Evolutionary conservation across 306 rosid genomes (phyloP).

Genomic region (Fragaria ananassa): DNA sequence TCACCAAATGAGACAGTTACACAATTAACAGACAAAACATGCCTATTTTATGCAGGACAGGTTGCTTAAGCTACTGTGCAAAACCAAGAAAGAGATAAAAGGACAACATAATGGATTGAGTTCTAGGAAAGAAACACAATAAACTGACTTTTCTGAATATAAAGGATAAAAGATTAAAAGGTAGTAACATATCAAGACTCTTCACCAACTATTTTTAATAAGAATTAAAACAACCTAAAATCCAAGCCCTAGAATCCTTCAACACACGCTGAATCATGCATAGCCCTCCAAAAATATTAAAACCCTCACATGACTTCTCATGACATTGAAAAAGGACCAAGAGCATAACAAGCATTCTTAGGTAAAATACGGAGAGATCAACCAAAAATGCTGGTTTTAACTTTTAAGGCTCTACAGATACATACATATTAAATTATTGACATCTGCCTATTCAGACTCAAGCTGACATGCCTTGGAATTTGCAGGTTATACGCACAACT

Average conservation of each 20-base stretch:
- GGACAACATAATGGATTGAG: background rate
- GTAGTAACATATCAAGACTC: background rate
- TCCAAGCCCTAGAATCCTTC: background rate
- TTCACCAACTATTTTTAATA: background rate
- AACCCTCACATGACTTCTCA: background rate
- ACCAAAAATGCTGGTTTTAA: background rate
- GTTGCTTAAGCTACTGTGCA: background rate
- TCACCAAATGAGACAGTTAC: background rate
- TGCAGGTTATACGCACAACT: background rate
- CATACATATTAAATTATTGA: conserved; percentile 7
- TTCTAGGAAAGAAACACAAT: background rate
- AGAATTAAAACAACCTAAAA: background rate
- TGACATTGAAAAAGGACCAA: background rate
- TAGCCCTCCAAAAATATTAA: background rate
- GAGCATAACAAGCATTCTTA: background rate
- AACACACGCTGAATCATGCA: background rate
- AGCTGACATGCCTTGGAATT: background rate
- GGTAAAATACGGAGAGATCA: background rate
- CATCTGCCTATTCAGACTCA: background rate
- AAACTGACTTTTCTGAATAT: background rate
- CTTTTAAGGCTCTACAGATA: background rate
- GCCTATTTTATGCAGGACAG: background rate
- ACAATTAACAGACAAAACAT: background rate
- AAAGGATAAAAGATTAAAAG: background rate
- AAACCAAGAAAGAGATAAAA: background rate